Base-by-base conservation (phyloP, 2,329 filamentous ascomycete genomes). In the Calonectria naviculata region DNA sequence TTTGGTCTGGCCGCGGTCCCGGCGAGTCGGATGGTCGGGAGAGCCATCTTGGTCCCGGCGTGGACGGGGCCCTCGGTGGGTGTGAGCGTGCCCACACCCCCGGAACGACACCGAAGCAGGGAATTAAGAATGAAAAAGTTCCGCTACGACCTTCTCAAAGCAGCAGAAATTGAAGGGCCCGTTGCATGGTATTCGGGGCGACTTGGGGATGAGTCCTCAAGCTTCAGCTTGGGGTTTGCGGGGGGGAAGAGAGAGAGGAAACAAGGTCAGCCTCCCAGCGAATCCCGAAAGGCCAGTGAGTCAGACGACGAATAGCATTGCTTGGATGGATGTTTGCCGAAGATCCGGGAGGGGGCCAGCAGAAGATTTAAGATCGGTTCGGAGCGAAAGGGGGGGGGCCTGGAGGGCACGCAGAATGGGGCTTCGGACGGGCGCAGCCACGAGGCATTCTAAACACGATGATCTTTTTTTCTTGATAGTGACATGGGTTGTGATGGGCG, bases 101-200 rank as follows among this genome's bases (percentile, higher is more conserved):
- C 41, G 41, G 65, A 34, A 47, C 28, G 56, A 42, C n/a, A 29
- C 56, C 36, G 34, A 63, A 36, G 21, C 21, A 38, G n/a, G 24
- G 21, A 28, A 19, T 29, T 12, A 21, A 7, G 46, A 24, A 36
- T 5, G 21, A 65, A 70, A 70, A 70, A 63, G 54, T 67, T 58
- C 68, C 63, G 63, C 49, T 76, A 46, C 66, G 74, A 78, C 76
- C 76, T 78, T 78, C 75, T 78, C 44, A 77, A 78, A 76, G 68
- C 36, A 74, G 76, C n/a, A 38, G 26, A 38, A 49, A 24, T 34
- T 21, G 29, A n/a, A 46, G 68, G 19, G 65, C 21, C 38, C 21
- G 61, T 58, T 47, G 56, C 60, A 61, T 46, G 42, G 42, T 24
- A 13, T 24, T 46, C n/a, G 42, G 21, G 42, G n/a, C 49, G 49